A percentile compares a stretch with the other conserved stretches of the same genome.
These are phyloP conservation scores for Solanum stenotomum DNA, from an alignment of 257 asterid species.

Conservation along the genomic window DNA sequence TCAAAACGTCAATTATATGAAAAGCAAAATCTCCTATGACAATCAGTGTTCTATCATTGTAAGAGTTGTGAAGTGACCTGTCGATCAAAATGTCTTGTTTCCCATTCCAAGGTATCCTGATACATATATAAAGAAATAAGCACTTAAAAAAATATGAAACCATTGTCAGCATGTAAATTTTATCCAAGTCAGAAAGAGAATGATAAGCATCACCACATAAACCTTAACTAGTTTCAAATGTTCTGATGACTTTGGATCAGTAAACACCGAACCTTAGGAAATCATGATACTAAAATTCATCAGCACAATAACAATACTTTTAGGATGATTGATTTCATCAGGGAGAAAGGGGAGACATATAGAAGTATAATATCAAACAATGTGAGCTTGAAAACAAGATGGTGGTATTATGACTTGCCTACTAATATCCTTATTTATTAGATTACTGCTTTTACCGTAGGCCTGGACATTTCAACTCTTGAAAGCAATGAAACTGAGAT, in stretches of 20 bases:
- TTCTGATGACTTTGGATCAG: neutral
- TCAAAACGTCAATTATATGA: neutral
- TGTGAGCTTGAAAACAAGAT: neutral
- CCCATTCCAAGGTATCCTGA: conserved; percentile 99
- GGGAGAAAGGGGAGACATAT: neutral
- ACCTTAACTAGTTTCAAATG: neutral
- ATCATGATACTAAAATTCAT: neutral
- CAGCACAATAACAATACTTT: neutral
- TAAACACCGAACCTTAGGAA: neutral
- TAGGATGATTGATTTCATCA: neutral
- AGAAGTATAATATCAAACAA: neutral
- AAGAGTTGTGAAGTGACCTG: conserved; percentile 31
- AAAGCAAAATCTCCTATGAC: neutral
- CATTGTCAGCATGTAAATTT: neutral
- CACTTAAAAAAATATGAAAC: neutral
- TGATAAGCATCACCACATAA: neutral
- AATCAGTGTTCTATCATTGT: neutral
- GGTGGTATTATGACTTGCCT: neutral
- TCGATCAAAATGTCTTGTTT: conserved; percentile 86
- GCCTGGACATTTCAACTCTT: neutral
- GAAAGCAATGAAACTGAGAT: neutral
- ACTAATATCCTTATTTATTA: neutral
- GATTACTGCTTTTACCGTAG: neutral
- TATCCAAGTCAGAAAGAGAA: neutral
- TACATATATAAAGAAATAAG: neutral